phyloP scores from a whole-genome alignment of 1,284 basidiomycete species.

The Puccinia horiana region DNA sequence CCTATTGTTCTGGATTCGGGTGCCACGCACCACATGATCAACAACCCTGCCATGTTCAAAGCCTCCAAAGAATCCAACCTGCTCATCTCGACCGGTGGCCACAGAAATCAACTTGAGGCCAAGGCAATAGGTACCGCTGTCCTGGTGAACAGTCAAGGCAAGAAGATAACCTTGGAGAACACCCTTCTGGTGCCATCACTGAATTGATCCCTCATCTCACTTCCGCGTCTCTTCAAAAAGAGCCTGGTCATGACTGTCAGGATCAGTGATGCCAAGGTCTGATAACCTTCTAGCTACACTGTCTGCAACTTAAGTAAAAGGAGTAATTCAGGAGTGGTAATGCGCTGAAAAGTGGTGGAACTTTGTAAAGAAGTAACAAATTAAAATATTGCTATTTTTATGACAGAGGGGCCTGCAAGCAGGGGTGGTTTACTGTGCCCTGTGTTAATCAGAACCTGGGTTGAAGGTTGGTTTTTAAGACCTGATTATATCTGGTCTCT shows the following conservation, averaged over 20 bases:
- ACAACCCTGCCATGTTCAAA: not conserved
- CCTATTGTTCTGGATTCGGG: not conserved
- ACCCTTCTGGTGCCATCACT: not conserved
- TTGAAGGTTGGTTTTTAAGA: too few species aligned
- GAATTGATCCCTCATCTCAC: not conserved
- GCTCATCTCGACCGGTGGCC: not conserved
- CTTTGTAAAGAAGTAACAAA: too few species aligned
- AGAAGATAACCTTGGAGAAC: not conserved
- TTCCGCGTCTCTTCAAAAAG: not conserved
- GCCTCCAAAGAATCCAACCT: not conserved
- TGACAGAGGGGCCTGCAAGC: too few species aligned
- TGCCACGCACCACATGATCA: slow-evolving; percentile 9
- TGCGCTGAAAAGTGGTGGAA: too few species aligned
- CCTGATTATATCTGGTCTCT: too few species aligned
- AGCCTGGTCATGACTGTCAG: not conserved
- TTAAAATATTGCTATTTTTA: too few species aligned
- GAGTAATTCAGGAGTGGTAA: too few species aligned
- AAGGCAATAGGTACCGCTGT: not conserved
- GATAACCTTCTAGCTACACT: too few species aligned
- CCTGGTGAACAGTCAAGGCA: not conserved
- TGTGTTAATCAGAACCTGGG: too few species aligned
- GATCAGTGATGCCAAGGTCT: too few species aligned
- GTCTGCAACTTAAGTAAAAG: too few species aligned
- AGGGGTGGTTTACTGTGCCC: too few species aligned
- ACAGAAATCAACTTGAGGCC: not conserved